Percentiles rank a stretch among this genome's conserved stretches.
These are phyloP conservation scores for Vanrija sp. DNA, from an alignment of 1,284 basidiomycete genomes.

Conservation along the genomic window DNA sequence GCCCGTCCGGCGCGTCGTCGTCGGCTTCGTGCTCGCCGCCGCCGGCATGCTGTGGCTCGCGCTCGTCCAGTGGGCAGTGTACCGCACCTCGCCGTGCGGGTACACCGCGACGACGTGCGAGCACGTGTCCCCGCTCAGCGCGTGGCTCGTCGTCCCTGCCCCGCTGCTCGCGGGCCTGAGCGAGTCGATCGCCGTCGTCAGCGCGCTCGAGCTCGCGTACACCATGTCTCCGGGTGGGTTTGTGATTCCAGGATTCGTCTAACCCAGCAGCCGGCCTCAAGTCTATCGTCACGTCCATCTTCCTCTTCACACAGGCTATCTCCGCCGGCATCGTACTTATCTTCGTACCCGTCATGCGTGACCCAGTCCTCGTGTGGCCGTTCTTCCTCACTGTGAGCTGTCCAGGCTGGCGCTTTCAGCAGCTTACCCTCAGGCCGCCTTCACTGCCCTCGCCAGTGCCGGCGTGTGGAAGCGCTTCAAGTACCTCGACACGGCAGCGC, in stretches of 20 bases:
- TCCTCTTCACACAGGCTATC: conserved; percentile 26
- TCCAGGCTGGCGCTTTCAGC: neutral
- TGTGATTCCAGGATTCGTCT: neutral
- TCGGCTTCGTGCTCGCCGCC: conserved; percentile 20
- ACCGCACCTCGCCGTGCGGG: conserved; percentile 26
- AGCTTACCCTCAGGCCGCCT: conserved; percentile 15
- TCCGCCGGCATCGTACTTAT: conserved; percentile 18
- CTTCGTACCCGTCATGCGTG: conserved; percentile 26
- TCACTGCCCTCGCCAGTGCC: conserved; percentile 15
- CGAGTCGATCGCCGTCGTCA: conserved; percentile 26
- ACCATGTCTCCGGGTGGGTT: conserved; percentile 28
- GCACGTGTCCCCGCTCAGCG: conserved; percentile 17
- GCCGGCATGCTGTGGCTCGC: conserved; percentile 23
- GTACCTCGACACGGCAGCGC: conserved; percentile 17
- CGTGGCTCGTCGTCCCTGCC: conserved; percentile 26
- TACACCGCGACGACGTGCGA: conserved; percentile 23
- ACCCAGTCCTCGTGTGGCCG: conserved; percentile 28
- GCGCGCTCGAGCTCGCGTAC: conserved; percentile 28
- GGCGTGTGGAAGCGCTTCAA: conserved; percentile 20
- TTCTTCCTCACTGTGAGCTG: conserved; percentile 24
- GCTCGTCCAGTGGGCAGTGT: conserved; percentile 21
- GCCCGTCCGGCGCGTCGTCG: conserved; percentile 16
- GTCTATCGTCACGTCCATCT: conserved; percentile 26
- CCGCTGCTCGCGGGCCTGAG: conserved; percentile 25
- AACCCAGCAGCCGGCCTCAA: conserved; percentile 18